phyloP scores from a whole-genome alignment of 768 basidiomycete genomes.

The Steccherinum ochraceum region DNA sequence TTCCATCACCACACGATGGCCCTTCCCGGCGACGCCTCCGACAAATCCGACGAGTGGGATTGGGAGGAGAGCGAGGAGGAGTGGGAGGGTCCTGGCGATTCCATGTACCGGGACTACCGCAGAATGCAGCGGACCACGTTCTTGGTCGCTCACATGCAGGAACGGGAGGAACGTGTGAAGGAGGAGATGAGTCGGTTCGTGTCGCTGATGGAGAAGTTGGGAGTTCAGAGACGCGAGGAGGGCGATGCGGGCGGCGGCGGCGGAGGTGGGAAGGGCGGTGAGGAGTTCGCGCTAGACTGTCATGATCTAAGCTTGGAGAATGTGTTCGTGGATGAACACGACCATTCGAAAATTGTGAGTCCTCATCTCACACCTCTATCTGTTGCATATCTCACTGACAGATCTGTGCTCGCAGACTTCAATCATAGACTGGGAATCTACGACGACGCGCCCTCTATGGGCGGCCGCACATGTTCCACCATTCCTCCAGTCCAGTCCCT shows the following conservation, averaged over 20 bases:
- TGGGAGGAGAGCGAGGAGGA: constrained; percentile 76
- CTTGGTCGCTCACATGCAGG: constrained; percentile 60
- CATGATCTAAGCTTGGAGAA: constrained; percentile 86
- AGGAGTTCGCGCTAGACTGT: constrained; percentile 76
- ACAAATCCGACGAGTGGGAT: constrained; percentile 76
- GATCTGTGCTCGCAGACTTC: constrained; percentile 48
- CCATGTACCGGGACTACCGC: constrained; percentile 79
- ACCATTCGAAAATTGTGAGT: constrained; percentile 67
- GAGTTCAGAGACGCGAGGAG: constrained; percentile 22
- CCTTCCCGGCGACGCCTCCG: constrained; percentile 67
- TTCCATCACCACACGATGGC: constrained; percentile 63
- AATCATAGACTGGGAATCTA: constrained; percentile 89
- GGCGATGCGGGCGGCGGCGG: constrained; percentile 20
- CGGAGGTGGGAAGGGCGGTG: constrained; percentile 28
- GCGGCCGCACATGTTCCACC: constrained; percentile 77
- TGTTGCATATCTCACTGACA: constrained; percentile 10
- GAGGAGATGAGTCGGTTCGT: constrained; percentile 71
- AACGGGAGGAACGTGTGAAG: constrained; percentile 56
- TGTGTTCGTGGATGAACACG: constrained; percentile 68
- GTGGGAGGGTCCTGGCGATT: constrained; percentile 71
- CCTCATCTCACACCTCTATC: constrained; percentile 10
- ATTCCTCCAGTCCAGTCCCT: constrained; percentile 72
- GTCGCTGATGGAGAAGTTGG: constrained; percentile 57
- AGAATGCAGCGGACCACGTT: constrained; percentile 78
- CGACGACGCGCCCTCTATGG: constrained; percentile 84